Evolutionary conservation across 2,329 filamentous ascomycete species (phyloP), one percentile per base, ranked within the genome.

Genomic region (Sphaerulina musiva): DNA sequence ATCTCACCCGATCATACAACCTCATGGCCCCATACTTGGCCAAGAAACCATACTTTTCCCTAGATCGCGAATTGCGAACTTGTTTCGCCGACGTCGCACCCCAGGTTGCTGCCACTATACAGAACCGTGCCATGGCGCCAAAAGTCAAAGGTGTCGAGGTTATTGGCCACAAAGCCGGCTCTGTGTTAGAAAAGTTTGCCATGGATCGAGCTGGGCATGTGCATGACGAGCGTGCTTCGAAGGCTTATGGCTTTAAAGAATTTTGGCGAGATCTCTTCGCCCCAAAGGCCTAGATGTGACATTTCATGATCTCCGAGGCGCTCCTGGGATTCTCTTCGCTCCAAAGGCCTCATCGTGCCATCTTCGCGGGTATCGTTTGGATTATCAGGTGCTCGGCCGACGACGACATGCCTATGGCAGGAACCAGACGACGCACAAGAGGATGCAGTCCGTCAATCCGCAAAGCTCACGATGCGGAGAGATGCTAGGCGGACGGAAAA

Each of bases 81-180:
- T 96, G 91, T 68, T 97, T 84, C 66, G 86, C 89, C 0, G 91
- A 95, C 56, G 85, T 95, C 1, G 92, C 92, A 6, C 89, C 89
- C 0, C 75, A 79, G 45, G 71, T 97, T 3, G 81, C 89, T 0
- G 76, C 79, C 1, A 84, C 84, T 58, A 93, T 97, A 56, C 78
- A 79, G 54, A 79, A 87, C 29, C 78, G 89, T 17, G 87, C 88
- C 5, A 70, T 73, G 12, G 74, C 69, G 39, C 76, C 74, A 0
- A 69, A 62, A 48, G 61, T 67, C 45, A 69, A 77, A 47, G 59
- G 59, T 10, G 64, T 71, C 4, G 68, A 77, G 64, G 62, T 72
- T 53, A 64, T 73, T 36, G 72, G 75, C 32, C 70, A 75, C 50
- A 68, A 68, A 48, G 66, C 76, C 14, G 75, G 74, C 4, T 77